phyloP scores from a whole-genome alignment of 495 filamentous ascomycete species.

The Xylaria telfairii region DNA sequence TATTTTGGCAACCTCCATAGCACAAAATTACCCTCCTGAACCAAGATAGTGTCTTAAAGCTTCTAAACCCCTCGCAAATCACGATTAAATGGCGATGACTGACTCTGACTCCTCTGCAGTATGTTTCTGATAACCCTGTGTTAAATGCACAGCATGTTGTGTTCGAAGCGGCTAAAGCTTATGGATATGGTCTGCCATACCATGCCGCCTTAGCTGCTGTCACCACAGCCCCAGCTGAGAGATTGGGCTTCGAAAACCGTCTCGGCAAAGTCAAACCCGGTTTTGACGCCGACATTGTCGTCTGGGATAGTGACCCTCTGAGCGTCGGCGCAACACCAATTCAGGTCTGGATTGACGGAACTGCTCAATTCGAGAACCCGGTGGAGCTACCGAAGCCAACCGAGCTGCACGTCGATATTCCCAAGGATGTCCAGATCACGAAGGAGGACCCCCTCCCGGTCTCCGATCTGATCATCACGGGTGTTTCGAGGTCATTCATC shows the following conservation, averaged over 20 bases:
- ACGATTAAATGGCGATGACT: not conserved
- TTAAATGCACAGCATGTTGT: conserved; percentile 58
- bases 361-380: conserved; percentile 53
- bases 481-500: conserved; percentile 51
- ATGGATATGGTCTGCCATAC: conserved; percentile 65
- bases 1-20: not conserved
- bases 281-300: conserved; percentile 69
- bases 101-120: not conserved
- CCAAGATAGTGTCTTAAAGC: not conserved
- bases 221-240: conserved; percentile 65
- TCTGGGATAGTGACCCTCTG: conserved; percentile 71
- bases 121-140: conserved; percentile 51
- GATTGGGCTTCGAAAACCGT: conserved; percentile 62
- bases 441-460: conserved; percentile 43
- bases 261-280: conserved; percentile 67
- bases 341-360: conserved; percentile 71
- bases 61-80: not conserved
- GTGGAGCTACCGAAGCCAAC: conserved; percentile 49
- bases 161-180: conserved; percentile 66
- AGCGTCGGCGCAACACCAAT: conserved; percentile 64
- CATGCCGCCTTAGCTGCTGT: conserved; percentile 66
- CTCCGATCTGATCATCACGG: conserved; percentile 54
- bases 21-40: not conserved
- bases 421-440: conserved; percentile 37
- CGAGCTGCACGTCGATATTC: conserved; percentile 32